phyloP scores from a whole-genome alignment of 352 stramenopile genomes.

The Globisporangium heterothallicum region DNA sequence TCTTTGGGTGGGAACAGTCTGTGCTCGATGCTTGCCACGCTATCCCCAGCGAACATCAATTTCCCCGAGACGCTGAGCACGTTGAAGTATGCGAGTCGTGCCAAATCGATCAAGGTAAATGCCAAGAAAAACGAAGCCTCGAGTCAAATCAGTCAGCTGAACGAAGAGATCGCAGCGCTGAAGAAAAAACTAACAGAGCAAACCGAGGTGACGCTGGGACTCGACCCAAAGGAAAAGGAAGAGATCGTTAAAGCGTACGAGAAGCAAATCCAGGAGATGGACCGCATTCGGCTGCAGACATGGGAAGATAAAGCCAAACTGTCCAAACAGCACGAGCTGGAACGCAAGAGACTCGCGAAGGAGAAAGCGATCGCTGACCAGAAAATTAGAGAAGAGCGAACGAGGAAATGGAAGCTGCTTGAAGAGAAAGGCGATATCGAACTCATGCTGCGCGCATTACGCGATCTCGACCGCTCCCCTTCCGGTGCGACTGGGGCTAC shows the following conservation, averaged over 20 bases:
- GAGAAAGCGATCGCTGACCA: slow-evolving; percentile 76
- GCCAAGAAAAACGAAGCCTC: slow-evolving; percentile 92
- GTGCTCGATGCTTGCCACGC: slow-evolving; percentile 94
- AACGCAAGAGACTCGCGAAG: slow-evolving; percentile 74
- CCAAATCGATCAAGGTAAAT: slow-evolving; percentile 93
- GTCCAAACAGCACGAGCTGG: slow-evolving; percentile 82
- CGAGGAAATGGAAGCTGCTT: slow-evolving; percentile 78
- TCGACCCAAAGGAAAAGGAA: slow-evolving; percentile 83
- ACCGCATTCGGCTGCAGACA: slow-evolving; percentile 75
- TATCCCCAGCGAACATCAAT: slow-evolving; percentile 94
- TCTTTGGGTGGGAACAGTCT: slow-evolving; percentile 90
- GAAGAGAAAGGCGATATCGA: slow-evolving; percentile 83
- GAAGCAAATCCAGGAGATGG: slow-evolving; percentile 89
- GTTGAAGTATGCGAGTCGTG: slow-evolving; percentile 92
- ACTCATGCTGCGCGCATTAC: slow-evolving; percentile 66
- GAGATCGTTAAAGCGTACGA: slow-evolving; percentile 85
- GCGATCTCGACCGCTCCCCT: slow-evolving; percentile 41
- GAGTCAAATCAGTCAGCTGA: slow-evolving; percentile 86
- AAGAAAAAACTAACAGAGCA: slow-evolving; percentile 87
- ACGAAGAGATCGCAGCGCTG: slow-evolving; percentile 83
- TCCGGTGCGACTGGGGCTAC: slow-evolving; percentile 7
- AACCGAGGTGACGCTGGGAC: slow-evolving; percentile 45
- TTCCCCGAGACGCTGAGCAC: slow-evolving; percentile 94
- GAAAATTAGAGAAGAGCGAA: slow-evolving; percentile 75
- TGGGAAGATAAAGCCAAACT: slow-evolving; percentile 86